Evolutionary conservation across 371 early-diverging fungal species (phyloP), one percentile per base, ranked within the genome.

Genomic region (Apophysomyces trapeziformis): DNA sequence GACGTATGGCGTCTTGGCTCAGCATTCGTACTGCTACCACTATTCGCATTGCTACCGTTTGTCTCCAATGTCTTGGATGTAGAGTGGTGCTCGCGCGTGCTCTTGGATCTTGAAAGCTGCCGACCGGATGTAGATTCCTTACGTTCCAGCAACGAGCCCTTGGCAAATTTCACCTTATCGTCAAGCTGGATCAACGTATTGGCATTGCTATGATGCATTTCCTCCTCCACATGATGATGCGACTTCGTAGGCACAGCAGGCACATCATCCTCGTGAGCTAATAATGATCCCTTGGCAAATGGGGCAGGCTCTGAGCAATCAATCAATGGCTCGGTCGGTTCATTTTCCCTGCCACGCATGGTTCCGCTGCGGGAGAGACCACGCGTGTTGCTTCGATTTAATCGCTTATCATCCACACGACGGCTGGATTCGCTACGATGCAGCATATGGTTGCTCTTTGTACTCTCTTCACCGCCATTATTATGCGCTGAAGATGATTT

Each of bases 131-230:
- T 46, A 4, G 68, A 43, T 9, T 68, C 72, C 37, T 71, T 73
- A 38, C 75, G 54, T 9, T 71, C 77, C 7, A 83, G 68, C 7
- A 83, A 66, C 2, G 80, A 78, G 0, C 83, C 83, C 58, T 83
- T 79, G 5, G 77, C 46, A 64, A 83, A 83, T 7, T 69, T 64
- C 11, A 75, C 60, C 12, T 71, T 67, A 44, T 83, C 77, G 14
- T 83, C 76, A 8, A 83, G 61, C 16, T 80, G 79, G 39, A 83
- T 73, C 35, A 83, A 59, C 4, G 80, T 75, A 21, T 67, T 71
- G n/a, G 56, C 45, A 5, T 14, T 36, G 16, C 26, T 60, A 36
- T 60, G 38, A 16, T 18, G n/a, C 13, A 18, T 9, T 21, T 43
- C 46, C 13, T 60, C 69, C 38, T 61, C 66, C 9, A 36, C 12